Evolutionary conservation across 2,329 filamentous ascomycete species (phyloP).

Genomic region (Rasamsonia emersonii): DNA sequence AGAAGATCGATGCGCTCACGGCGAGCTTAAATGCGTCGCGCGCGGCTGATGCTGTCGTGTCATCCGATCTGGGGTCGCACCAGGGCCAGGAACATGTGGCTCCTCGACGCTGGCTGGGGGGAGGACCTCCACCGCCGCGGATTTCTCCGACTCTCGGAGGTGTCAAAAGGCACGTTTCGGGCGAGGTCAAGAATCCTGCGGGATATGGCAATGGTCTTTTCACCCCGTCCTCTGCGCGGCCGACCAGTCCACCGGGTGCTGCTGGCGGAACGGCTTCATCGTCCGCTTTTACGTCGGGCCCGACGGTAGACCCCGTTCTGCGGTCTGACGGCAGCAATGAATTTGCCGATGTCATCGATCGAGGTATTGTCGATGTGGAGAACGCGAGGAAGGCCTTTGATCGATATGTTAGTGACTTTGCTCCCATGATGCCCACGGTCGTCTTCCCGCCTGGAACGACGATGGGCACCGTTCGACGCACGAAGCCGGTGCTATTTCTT

Average conservation of each 20-base stretch:
- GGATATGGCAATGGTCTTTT: too few relatives aligned
- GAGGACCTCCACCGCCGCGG: constrained; percentile 6
- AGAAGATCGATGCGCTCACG: constrained; percentile 83
- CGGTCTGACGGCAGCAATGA: constrained; percentile 17
- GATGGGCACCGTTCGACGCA: constrained; percentile 46
- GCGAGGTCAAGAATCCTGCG: too few relatives aligned
- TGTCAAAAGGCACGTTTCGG: constrained; percentile 25
- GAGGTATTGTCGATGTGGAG: constrained; percentile 43
- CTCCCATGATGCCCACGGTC: constrained; percentile 49
- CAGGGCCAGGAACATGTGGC: constrained; percentile 31
- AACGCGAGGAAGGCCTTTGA: constrained; percentile 49
- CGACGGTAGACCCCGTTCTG: constrained; percentile 7
- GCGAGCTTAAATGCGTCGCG: constrained; percentile 60
- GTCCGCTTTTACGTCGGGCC: too few relatives aligned
- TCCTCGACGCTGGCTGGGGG: constrained; percentile 22
- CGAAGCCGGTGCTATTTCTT: constrained; percentile 53
- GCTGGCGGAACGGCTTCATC: constrained; percentile 6
- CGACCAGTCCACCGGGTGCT: background rate
- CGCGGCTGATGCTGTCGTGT: constrained; percentile 12
- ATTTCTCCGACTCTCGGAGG: constrained; percentile 13
- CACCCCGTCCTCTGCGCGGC: too few relatives aligned
- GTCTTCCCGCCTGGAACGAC: constrained; percentile 47
- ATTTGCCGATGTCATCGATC: constrained; percentile 41
- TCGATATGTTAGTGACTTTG: constrained; percentile 47
- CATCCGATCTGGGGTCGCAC: constrained; percentile 17